Evolutionary conservation across 345 rosid species (phyloP).

Genomic region (Cochlearia excelsa): DNA sequence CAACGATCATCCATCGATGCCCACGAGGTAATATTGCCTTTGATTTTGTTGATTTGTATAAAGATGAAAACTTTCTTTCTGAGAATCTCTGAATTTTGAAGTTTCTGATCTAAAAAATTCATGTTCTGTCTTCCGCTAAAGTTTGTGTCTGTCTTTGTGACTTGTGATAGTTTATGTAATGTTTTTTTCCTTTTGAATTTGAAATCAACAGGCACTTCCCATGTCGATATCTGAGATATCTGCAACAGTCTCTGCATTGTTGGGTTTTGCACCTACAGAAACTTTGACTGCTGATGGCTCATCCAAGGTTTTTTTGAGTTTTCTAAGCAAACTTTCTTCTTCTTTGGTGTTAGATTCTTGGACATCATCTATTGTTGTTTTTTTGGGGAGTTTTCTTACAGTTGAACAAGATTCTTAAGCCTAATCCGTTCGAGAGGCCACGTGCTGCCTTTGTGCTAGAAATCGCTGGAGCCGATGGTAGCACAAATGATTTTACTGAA

Average conservation of each 20-base stretch:
- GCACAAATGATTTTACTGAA: not conserved
- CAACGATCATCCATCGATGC: too few relatives aligned
- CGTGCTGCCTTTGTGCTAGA: constrained; percentile 78
- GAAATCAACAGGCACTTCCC: constrained; percentile 42
- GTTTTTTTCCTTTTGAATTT: too few relatives aligned
- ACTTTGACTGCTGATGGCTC: constrained; percentile 71
- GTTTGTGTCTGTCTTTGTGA: too few relatives aligned
- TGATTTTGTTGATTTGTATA: too few relatives aligned
- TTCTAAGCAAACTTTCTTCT: not conserved
- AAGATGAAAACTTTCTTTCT: too few relatives aligned
- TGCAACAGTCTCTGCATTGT: constrained; percentile 79
- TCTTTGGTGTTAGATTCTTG: not conserved
- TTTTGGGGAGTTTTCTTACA: constrained; percentile 28
- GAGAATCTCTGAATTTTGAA: too few relatives aligned
- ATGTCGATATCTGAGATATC: constrained; percentile 61
- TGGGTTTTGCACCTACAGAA: constrained; percentile 73
- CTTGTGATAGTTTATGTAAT: too few relatives aligned
- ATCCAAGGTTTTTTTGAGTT: constrained; percentile 51
- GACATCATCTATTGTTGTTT: not conserved
- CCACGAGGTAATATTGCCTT: too few relatives aligned
- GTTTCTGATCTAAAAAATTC: too few relatives aligned
- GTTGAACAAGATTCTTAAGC: constrained; percentile 79
- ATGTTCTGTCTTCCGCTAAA: too few relatives aligned
- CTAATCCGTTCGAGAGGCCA: constrained; percentile 87
- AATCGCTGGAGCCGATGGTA: constrained; percentile 76